Percentiles rank a stretch among this genome's conserved stretches.
phyloP scores from a whole-genome alignment of 2,329 filamentous ascomycete species.

The Mycosphaerella sp. region DNA sequence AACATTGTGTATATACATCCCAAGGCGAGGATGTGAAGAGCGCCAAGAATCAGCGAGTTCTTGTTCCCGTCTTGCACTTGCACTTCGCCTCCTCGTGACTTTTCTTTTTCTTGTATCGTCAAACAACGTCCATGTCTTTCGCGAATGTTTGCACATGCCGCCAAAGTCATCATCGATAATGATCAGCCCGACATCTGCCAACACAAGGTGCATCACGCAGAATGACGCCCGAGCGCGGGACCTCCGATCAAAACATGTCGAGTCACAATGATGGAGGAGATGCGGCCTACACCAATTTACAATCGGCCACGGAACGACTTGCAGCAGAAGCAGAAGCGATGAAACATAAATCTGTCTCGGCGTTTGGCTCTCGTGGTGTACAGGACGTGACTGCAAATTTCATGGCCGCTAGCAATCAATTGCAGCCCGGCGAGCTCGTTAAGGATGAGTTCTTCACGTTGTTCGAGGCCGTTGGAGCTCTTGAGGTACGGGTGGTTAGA shows the following conservation, averaged over 20 bases:
- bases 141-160: not conserved
- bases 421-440: conserved; percentile 73
- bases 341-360: conserved; percentile 1
- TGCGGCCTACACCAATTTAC: not conserved
- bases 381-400: conserved; percentile 35
- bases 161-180: not conserved
- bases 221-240: not conserved
- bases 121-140: not conserved
- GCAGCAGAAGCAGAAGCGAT: conserved; percentile 25
- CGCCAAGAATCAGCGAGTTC: not conserved
- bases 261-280: not conserved
- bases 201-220: not conserved
- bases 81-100: not conserved
- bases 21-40: not conserved
- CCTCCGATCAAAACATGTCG: not conserved
- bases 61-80: not conserved
- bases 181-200: not conserved
- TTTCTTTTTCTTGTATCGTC: not conserved
- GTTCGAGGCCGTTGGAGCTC: conserved; percentile 84
- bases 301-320: conserved; percentile 14
- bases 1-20: conserved; percentile 24
- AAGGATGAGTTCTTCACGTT: conserved; percentile 94
- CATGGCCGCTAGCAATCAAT: conserved; percentile 35
- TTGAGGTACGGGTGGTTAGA: conserved; percentile 50
- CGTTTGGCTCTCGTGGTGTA: conserved; percentile 10